Base-by-base conservation (phyloP, 495 filamentous ascomycete species). In the Neurospora sp. region DNA sequence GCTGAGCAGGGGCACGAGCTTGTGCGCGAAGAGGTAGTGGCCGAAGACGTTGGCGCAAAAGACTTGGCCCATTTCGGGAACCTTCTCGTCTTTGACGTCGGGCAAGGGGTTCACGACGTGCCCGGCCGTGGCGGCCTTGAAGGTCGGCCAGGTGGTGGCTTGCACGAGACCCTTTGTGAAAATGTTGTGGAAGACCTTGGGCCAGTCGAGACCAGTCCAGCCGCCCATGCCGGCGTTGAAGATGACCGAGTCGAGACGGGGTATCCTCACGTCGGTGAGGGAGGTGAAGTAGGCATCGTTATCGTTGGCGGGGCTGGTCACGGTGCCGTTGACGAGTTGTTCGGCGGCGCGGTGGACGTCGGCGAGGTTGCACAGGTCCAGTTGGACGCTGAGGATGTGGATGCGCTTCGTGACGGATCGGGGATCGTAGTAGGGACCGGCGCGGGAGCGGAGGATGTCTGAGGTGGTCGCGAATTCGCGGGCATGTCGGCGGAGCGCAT, bases 11-110 rank as follows among this genome's bases (percentile, higher is more conserved):
- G 93, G 90, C 70, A 89, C 83, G 3, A 97, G 85, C 72, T 90
- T 90, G 79, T 97, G 94, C 20, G 88, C 88, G 22, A 99, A 91
- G 74, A 98, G 83, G 79, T 99, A 98, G 81, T 98, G 96, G 1
- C 96, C 96, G 78, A 99, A 97, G 39, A 97, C 87, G 78, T 98
- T 98, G 70, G 94, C 89, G 80, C 90, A 91, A 81, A 98, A 99
- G 8, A 98, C 87, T 70, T 90, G 83, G 4, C 94, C 96, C 0
- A 98, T 82, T 4, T 39, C 39, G 9, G 37, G 68, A 3, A 18
- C 38, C 44, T 48, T 70, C 0, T 70, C 9, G 20, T 42, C 48
- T 2, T 73, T 68, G 10, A 39, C 68, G 16, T 71, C 40, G 59
- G 79, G 72, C 70, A 83, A 20, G 80, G 89, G 74, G 71, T 76